phyloP scores from a whole-genome alignment of 176 grass and related monocot genomes.

The Zoysia japonica region DNA sequence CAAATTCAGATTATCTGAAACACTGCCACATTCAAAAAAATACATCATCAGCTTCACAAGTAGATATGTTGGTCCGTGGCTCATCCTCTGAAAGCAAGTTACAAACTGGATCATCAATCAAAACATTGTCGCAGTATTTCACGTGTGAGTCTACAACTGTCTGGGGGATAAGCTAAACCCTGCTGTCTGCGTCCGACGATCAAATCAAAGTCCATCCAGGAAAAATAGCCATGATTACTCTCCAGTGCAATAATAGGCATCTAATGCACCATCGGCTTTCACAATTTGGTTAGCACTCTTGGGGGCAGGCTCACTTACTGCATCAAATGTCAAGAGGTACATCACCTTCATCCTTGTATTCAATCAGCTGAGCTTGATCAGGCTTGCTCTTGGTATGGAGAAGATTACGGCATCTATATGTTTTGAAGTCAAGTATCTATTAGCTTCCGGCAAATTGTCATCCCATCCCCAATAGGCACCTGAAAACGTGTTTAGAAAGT shows the following conservation, averaged over 20 bases:
- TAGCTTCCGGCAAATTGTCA: constrained; percentile 91
- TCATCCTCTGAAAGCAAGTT: constrained; percentile 5
- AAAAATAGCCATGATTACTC: constrained; percentile 5
- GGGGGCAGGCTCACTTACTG: not conserved
- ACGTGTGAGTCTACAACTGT: not conserved
- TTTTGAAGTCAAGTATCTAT: constrained; percentile 40
- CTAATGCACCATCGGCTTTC: not conserved
- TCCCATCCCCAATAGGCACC: constrained; percentile 93
- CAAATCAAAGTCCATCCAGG: not conserved
- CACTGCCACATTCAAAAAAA: constrained; percentile 19
- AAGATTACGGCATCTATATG: constrained; percentile 12
- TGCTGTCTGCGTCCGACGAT: not conserved
- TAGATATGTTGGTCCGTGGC: not conserved
- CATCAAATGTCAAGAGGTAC: not conserved
- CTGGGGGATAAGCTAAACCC: not conserved
- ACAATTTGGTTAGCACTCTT: not conserved
- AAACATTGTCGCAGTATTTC: not conserved
- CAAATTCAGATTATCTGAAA: not conserved
- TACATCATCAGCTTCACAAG: not conserved
- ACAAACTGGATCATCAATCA: not conserved
- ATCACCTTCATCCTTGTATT: constrained; percentile 5
- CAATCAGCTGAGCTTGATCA: not conserved
- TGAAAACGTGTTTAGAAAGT: constrained; percentile 37
- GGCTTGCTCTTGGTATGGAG: not conserved
- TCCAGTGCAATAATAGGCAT: not conserved